Conservation (phyloP, 108 stramenopile genomes). For the Nitzschia putrida region DNA sequence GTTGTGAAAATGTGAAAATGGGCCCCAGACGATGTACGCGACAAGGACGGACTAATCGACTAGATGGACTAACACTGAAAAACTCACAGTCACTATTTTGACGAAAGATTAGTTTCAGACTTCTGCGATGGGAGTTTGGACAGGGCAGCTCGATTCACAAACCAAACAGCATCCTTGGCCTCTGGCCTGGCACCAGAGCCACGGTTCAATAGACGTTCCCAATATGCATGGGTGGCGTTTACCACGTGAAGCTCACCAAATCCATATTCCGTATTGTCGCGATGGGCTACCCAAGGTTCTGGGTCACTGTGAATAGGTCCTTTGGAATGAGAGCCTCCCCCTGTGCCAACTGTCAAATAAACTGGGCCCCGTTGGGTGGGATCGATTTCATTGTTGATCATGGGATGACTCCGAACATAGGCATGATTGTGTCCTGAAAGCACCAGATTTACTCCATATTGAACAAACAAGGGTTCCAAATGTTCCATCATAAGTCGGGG, state of each 20-base stretch:
- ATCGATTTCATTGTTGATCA: constrained; percentile 16
- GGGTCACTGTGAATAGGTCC: constrained; percentile 38
- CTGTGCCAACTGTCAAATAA: constrained; percentile 89
- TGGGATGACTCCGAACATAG: constrained; percentile 70
- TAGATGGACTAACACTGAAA: no score
- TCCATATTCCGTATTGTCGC: constrained; percentile 79
- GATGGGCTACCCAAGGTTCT: constrained; percentile 85
- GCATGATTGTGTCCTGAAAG: constrained; percentile 90
- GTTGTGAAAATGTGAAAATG: no score
- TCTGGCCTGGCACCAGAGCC: constrained; percentile 2
- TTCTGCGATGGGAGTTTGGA: no score
- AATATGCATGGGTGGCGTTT: constrained; percentile 73
- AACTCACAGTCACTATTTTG: no score
- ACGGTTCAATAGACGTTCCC: constrained; percentile 55
- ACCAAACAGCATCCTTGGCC: constrained; percentile 11
- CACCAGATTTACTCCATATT: constrained; percentile 80
- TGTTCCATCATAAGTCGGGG: constrained; percentile 46
- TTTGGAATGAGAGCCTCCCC: constrained; percentile 77
- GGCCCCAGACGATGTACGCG: no score
- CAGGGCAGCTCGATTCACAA: not conserved
- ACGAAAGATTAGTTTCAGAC: no score
- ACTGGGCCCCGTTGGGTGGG: constrained; percentile 48
- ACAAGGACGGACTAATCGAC: not conserved
- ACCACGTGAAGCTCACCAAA: constrained; percentile 66
- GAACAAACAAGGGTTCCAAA: constrained; percentile 77